Evolutionary conservation across 805 yeast species (phyloP).

Genomic region (Debaryomyces maramus): DNA sequence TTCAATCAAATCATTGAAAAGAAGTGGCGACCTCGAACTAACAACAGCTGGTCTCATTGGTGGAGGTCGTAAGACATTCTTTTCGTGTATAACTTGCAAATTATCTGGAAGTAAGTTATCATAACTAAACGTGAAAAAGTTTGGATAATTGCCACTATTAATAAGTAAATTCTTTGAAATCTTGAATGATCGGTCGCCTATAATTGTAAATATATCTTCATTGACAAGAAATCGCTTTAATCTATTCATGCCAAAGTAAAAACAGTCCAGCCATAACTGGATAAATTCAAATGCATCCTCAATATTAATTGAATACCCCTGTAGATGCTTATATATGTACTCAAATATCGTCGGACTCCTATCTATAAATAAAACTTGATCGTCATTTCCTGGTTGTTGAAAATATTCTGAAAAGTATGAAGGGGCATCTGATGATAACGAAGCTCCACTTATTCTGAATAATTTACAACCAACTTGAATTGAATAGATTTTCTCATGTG

Average conservation of each 20-base stretch:
- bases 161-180: conserved; percentile 56
- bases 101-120: conserved; percentile 54
- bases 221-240: conserved; percentile 49
- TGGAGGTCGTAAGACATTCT: conserved; percentile 70
- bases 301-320: conserved; percentile 73
- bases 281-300: conserved; percentile 59
- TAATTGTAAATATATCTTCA: conserved; percentile 55
- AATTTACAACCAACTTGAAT: conserved; percentile 67
- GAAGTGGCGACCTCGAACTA: conserved; percentile 49
- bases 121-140: conserved; percentile 67
- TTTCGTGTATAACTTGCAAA: conserved; percentile 31
- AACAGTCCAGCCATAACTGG: conserved; percentile 66
- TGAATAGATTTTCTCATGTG: conserved; percentile 67
- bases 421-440: conserved; percentile 83
- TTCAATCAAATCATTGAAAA: conserved; percentile 57
- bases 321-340: conserved; percentile 67
- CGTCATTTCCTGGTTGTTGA: conserved; percentile 35
- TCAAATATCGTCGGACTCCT: conserved; percentile 70
- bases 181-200: conserved; percentile 62
- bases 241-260: conserved; percentile 65
- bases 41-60: conserved; percentile 62
- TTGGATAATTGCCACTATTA: conserved; percentile 70
- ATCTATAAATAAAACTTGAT: conserved; percentile 61
- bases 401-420: conserved; percentile 83
- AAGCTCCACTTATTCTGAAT: conserved; percentile 77